Evolutionary conservation across 192 early-diverging fungal genomes (phyloP).

Genomic region (Thamnidium elegans): DNA sequence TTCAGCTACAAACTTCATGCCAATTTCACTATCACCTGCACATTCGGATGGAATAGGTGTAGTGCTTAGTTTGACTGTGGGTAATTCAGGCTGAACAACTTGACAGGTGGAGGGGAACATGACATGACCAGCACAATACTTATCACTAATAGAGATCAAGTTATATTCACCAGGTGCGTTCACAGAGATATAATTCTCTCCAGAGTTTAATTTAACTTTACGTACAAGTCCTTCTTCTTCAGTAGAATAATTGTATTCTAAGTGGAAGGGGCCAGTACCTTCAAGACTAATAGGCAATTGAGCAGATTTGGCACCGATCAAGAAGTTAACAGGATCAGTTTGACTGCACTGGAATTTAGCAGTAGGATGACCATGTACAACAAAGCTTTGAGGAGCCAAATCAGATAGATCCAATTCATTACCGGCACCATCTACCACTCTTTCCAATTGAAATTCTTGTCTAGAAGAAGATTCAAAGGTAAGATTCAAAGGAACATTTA

Average conservation of each 20-base stretch:
- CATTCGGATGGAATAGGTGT: slow-evolving; percentile 40
- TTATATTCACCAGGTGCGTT: slow-evolving; percentile 36
- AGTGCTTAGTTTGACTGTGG: slow-evolving; percentile 13
- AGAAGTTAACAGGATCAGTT: slow-evolving; percentile 23
- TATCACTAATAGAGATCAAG: slow-evolving; percentile 31
- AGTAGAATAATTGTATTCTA: slow-evolving; percentile 20
- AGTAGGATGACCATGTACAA: slow-evolving; percentile 31
- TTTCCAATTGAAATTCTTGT: slow-evolving; percentile 24
- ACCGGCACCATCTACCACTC: slow-evolving; percentile 36
- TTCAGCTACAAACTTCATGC: slow-evolving; percentile 34
- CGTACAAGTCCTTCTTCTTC: background rate
- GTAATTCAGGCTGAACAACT: slow-evolving; percentile 36
- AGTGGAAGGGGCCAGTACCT: slow-evolving; percentile 26
- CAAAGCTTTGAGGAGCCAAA: background rate
- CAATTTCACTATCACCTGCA: slow-evolving; percentile 30
- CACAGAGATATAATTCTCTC: slow-evolving; percentile 16
- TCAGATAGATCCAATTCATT: slow-evolving; percentile 25
- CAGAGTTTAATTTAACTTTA: background rate
- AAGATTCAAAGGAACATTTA: slow-evolving; percentile 32
- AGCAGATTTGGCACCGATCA: slow-evolving; percentile 20
- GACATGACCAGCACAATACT: slow-evolving; percentile 32
- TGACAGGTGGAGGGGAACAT: slow-evolving; percentile 34
- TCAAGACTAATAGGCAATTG: slow-evolving; percentile 20
- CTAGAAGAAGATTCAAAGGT: slow-evolving; percentile 22
- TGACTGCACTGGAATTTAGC: slow-evolving; percentile 32